Base-by-base conservation (phyloP, 2,329 filamentous ascomycete genomes). In the Diaporthe nobilis region DNA sequence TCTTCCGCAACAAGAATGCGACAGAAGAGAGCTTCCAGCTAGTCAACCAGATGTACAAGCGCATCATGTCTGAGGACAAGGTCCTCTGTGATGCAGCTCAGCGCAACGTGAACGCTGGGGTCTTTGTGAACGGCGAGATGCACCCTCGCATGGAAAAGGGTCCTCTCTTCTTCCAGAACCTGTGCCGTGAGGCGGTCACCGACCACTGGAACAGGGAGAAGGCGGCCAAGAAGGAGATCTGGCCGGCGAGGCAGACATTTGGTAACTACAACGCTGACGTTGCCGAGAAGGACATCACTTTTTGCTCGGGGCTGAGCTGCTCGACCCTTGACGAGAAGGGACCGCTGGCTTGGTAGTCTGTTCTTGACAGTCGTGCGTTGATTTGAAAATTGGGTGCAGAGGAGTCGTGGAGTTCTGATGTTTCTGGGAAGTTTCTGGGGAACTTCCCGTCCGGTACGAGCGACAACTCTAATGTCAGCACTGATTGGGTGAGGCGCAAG, bases 61-160 rank as follows among this genome's bases (percentile, higher is more conserved):
- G 89, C 53, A 88, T 93, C 82, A 90, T 92, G 88, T 86, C 87
- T 1, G 91, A 93, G 82, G 91, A 93, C 84, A 92, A 92, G 80
- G 85, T 88, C 12, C 88, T 93, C 37, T 93, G 91, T 84, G 85
- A 87, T 78, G 86, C 86, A 17, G 87, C 90, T 1, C 91, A 93
- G 80, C 86, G 85, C 81, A 93, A 93, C 81, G 85, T 93, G 78
- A 89, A 91, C 80, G 86, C 88, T 0, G 90, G 90, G 10, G 86
- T 92, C 71, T 93, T 92, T 76, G 84, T 91, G 80, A 92, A 90
- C 79, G 91, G 91, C 71, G 88, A 92, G 80, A 84, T 93, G 82
- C 91, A 93, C 80, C 91, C 91, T 0, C 84, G 85, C 68, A 87
- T 89, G 82, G 91, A 93, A 81, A 89, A 91, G 81, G 89, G 90